Base-by-base conservation (phyloP, 1,139 yeast species). In the Kodamaea sp. region DNA sequence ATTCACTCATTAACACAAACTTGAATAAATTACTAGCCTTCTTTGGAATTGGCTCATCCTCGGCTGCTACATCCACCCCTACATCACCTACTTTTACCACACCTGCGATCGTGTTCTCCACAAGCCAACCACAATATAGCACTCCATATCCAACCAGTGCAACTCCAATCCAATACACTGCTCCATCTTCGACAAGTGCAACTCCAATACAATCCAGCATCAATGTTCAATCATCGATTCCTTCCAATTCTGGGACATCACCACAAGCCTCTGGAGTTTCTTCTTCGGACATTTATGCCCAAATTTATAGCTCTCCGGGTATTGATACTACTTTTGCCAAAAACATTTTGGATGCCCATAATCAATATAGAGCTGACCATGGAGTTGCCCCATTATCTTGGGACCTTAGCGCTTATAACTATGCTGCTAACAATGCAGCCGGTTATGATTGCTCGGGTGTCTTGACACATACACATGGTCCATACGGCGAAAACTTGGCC, bases 401-500 rank as follows among this genome's bases (percentile, higher is more conserved):
- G 62, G 50, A 50, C 27, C 32, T 39, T 9, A 47, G 41, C 8
- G 50, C 60, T 4, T 54, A 52, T 51, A 37, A 45, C 28, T 57
- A 54, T 36, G 62, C 62, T 15, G 44, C 52, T 32, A 50, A 52
- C 41, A 51, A 53, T 31, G 62, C 62, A 10, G 45, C 51, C 43
- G 49, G 44, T 38, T 55, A 56, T 46, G 58, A 54, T 39, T 57
- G 62, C 35, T 53, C 58, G 2, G 60, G 60, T 7, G 46, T 46
- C 4, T 49, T 57, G 45, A 54, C 57, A 7, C 62, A 57, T 41
- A 54, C 60, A 8, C 55, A 51, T 34, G 62, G 58, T 2, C 54
- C 40, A 7, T 56, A 42, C 36, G 62, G 62, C 9, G 62, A 57
- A 36, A 57, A 56, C 42, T 51, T 57, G 39, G 62, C 60, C 9